Percentiles rank a stretch among this genome's conserved stretches.
These are phyloP conservation scores for Ophiocordyceps australis DNA, from an alignment of 2,329 filamentous ascomycete genomes.

Conservation along the genomic window DNA sequence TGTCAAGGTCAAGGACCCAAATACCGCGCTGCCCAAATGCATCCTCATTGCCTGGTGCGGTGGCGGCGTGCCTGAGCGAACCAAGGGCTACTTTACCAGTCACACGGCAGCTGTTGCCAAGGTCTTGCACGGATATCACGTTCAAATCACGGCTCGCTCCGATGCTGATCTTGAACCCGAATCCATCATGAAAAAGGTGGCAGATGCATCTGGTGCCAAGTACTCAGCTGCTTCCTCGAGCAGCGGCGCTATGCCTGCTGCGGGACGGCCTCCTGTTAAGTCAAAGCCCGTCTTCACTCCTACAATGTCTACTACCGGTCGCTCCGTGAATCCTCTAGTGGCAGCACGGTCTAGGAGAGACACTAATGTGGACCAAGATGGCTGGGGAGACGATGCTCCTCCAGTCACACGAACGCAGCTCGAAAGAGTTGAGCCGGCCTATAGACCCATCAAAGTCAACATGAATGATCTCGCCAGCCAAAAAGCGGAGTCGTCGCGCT, in stretches of 20 bases:
- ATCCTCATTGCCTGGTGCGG: slow-evolving; percentile 95
- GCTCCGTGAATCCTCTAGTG: slow-evolving; percentile 46
- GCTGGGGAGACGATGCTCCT: slow-evolving; percentile 92
- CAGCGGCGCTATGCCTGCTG: slow-evolving; percentile 27
- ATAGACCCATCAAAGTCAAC: slow-evolving; percentile 91
- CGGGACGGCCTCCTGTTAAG: slow-evolving; percentile 50
- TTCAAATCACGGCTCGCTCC: slow-evolving; percentile 89
- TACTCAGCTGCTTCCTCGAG: slow-evolving; percentile 57
- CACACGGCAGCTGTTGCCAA: slow-evolving; percentile 81
- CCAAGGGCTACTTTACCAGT: slow-evolving; percentile 96
- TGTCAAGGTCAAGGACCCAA: slow-evolving; percentile 90
- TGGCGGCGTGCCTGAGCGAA: slow-evolving; percentile 92
- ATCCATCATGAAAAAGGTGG: slow-evolving; percentile 78
- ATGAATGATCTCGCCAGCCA: slow-evolving; percentile 69
- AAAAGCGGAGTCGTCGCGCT: slow-evolving; percentile 47
- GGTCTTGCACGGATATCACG: slow-evolving; percentile 89
- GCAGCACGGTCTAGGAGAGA: slow-evolving; percentile 44
- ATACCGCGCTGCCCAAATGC: slow-evolving; percentile 74
- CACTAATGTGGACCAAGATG: slow-evolving; percentile 57
- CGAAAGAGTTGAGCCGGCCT: slow-evolving; percentile 82
- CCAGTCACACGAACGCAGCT: slow-evolving; percentile 70
- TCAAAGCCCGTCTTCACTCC: slow-evolving; percentile 89
- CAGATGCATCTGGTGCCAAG: slow-evolving; percentile 86
- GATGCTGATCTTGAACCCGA: slow-evolving; percentile 79
- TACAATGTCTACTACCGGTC: slow-evolving; percentile 31